Percentiles rank a stretch among this genome's conserved stretches.
phyloP scores from a whole-genome alignment of 768 basidiomycete genomes.

The Candolleomyces aberdarensis region DNA sequence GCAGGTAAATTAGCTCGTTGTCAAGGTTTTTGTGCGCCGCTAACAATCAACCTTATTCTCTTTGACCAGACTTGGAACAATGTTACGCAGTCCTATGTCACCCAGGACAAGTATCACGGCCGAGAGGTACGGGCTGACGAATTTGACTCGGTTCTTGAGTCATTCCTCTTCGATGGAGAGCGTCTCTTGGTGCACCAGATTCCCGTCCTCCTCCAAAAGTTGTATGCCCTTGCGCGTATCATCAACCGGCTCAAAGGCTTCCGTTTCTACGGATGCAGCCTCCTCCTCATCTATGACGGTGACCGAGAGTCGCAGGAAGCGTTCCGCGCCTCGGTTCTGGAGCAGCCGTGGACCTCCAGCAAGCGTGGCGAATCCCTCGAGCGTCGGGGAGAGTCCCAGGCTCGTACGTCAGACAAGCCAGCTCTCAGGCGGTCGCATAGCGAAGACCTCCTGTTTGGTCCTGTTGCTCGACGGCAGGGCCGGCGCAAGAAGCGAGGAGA shows the following conservation, averaged over 20 bases:
- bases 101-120: conserved; percentile 96
- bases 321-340: conserved; percentile 57
- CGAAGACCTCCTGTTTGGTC: conserved; percentile 72
- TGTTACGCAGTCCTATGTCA: conserved; percentile 75
- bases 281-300: conserved; percentile 97
- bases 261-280: conserved; percentile 96
- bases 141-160: conserved; percentile 76
- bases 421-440: conserved; percentile 71
- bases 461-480: conserved; percentile 57
- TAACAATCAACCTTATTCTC: conserved; percentile 5
- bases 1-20: conserved; percentile 67
- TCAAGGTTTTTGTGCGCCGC: conserved; percentile 5
- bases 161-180: conserved; percentile 85
- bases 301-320: conserved; percentile 84
- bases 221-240: conserved; percentile 92
- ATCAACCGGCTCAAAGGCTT: conserved; percentile 89
- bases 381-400: conserved; percentile 45
- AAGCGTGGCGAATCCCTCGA: conserved; percentile 80
- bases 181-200: conserved; percentile 87
- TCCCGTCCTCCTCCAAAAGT: conserved; percentile 83
- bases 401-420: conserved; percentile 38
- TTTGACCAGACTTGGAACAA: conserved; percentile 85
- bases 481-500: conserved; percentile 83
- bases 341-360: conserved; percentile 64
- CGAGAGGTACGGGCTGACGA: conserved; percentile 85